Evolutionary conservation across 164 flowering plant genomes (phyloP), one percentile per base, ranked within the genome.

Genomic region (Saururus chinensis): DNA sequence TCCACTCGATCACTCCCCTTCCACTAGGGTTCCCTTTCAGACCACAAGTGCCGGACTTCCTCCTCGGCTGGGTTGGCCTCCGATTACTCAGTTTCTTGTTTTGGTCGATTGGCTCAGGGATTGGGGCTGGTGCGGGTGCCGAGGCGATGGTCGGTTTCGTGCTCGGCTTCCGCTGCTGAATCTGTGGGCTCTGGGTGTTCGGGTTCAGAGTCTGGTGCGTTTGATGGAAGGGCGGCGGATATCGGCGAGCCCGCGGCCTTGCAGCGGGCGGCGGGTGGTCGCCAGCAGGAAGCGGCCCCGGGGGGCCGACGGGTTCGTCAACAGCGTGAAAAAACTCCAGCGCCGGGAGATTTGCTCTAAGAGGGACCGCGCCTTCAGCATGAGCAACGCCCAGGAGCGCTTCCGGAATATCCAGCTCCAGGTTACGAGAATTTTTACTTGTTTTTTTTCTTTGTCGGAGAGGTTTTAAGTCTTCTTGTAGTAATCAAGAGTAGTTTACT

Each of bases 261-360:
- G 93, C 65, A 61, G 71, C 40, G 86, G 85, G 1, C 75, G 91
- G 40, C 71, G 99, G 19, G 76, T 93, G 45, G 57, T 81, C 61
- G 99, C 96, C 7, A 81, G 74, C 7, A 81, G 74, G 85, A 91
- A 87, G 64, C 76, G 95, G 17, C 77, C 77, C 11, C 79, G 87
- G 0, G 73, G 66, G 0, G 74, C 68, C 0, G 93, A 91, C 64
- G 96, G 88, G 51, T 81, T 81, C 48, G 89, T 87, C 12, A 93
- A 93, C 75, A 88, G 91, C 63, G 93, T 91, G n/a, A 90, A 81
- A 83, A 93, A 93, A 83, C 83, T 93, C 19, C 95, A 80, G 72
- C 69, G 97, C 53, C 76, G 97, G 19, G 99, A 93, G 82, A 93
- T 93, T 45, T 78, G 80, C 40, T 83, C 92, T 14, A 84, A 76